Base-by-base conservation (phyloP, 192 early-diverging fungal species). In the Rhizophagus prolifer region DNA sequence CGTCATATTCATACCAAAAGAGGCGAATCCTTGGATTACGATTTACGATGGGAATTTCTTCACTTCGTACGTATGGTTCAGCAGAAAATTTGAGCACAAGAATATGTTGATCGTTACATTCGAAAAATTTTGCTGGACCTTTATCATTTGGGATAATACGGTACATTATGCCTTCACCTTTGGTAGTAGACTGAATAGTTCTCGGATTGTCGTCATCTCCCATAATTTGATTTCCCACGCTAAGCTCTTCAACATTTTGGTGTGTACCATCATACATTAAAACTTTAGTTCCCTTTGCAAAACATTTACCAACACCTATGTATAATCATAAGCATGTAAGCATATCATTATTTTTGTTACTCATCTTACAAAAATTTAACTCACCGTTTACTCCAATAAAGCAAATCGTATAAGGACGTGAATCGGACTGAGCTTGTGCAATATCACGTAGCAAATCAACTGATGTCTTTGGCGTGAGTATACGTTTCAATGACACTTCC, bases 381-480 rank as follows among this genome's bases (percentile, higher is more conserved):
- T 94, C 95, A 54, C 97, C 97, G 81, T 98, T 98, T 36, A 98
- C 97, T 30, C 97, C 97, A 60, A 96, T 92, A 84, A 98, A 97
- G 9, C 90, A 91, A 74, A 97, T 94, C 0, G 90, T 92, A 81
- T 97, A 98, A 2, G 97, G 95, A 69, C 93, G 87, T 13, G 84
- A 79, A 77, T 92, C 81, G 34, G 83, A 78, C 70, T 87, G 87
- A 8, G 91, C 90, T 74, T 91, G 87, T 46, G 88, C 85, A 71
- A 98, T 95, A 83, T 97, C 95, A 30, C 94, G 93, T 58, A 98
- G 86, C 14, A 98, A 85, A 81, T 98, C 95, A 13, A 94, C 92
- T 0, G 95, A 96, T 16, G 95, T 92, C 36, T 89, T 87, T 0
- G 97, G 97, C 8, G 95, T 95, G 70, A 98, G 85, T 46, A 98